A percentile compares a stretch with the other conserved stretches of the same genome.
Evolutionary conservation across 768 basidiomycete species (phyloP).

Genomic region (Naganishia vishniacii): DNA sequence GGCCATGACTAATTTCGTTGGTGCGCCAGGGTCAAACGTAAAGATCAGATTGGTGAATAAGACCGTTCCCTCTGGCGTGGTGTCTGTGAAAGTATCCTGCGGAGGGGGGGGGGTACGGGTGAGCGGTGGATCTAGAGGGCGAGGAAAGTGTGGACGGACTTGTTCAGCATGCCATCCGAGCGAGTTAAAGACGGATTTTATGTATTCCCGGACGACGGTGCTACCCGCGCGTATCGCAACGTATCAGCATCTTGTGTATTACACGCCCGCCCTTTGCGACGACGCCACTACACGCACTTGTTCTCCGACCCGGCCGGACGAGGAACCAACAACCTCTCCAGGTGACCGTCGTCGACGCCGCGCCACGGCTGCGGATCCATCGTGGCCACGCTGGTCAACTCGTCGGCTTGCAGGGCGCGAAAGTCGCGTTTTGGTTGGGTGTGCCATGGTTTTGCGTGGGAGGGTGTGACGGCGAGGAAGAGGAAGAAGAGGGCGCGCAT

Average conservation of each 20-base stretch:
- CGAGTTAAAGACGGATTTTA: constrained; percentile 63
- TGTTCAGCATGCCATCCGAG: constrained; percentile 84
- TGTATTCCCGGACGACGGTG: constrained; percentile 74
- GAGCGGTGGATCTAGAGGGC: neutral
- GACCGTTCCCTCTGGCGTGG: constrained; percentile 74
- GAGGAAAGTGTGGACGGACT: constrained; percentile 29
- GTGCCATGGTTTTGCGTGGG: neutral
- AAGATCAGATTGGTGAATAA: constrained; percentile 86
- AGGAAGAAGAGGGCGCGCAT: neutral
- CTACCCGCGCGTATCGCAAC: constrained; percentile 61
- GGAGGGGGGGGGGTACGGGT: neutral
- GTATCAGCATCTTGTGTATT: too few relatives aligned
- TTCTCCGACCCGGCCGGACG: constrained; percentile 54
- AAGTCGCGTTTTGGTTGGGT: constrained; percentile 9
- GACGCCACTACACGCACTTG: constrained; percentile 35
- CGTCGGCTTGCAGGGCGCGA: neutral
- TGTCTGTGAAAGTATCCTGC: constrained; percentile 65
- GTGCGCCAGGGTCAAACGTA: constrained; percentile 83
- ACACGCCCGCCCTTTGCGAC: neutral
- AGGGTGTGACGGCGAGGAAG: neutral
- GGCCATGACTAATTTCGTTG: constrained; percentile 73
- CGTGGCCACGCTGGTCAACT: neutral
- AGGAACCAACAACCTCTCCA: constrained; percentile 81
- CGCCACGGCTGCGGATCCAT: constrained; percentile 32
- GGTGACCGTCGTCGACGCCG: constrained; percentile 51